Evolutionary conservation across 768 basidiomycete genomes (phyloP).

Genomic region (Porphyrellus cyaneotinctus): DNA sequence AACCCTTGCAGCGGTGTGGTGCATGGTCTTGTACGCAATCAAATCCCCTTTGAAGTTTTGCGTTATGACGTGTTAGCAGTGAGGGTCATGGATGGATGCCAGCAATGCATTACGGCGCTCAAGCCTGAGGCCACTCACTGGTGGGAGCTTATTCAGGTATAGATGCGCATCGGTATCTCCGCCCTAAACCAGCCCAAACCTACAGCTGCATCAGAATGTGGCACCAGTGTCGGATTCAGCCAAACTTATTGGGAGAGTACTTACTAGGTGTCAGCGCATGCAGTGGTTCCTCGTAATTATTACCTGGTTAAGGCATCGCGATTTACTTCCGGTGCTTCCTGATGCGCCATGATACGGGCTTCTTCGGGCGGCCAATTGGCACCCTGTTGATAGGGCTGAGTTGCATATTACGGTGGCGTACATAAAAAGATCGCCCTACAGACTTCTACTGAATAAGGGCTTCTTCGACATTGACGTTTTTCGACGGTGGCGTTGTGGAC

Average conservation of each 20-base stretch:
- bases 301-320: constrained; percentile 15
- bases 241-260: constrained; percentile 2
- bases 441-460: constrained; percentile 10
- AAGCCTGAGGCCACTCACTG: constrained; percentile 2
- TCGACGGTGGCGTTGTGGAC: constrained; percentile 25
- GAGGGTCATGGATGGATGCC: constrained; percentile 27
- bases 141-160: not conserved
- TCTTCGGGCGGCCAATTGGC: constrained; percentile 14
- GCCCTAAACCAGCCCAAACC: constrained; percentile 17
- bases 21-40: constrained; percentile 27
- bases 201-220: constrained; percentile 6
- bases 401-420: constrained; percentile 14
- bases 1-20: constrained; percentile 20
- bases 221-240: not conserved
- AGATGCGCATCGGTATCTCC: constrained; percentile 19
- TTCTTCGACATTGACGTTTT: constrained; percentile 8
- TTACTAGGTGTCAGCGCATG: not conserved
- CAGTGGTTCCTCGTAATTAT: constrained; percentile 1
- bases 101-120: constrained; percentile 29
- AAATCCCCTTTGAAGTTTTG: constrained; percentile 15
- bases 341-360: constrained; percentile 17
- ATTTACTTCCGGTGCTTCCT: constrained; percentile 21
- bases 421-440: constrained; percentile 19
- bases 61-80: constrained; percentile 27
- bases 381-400: constrained; percentile 9